Evolutionary conservation across 345 rosid genomes (phyloP).

Genomic region (Citrus sinensis): DNA sequence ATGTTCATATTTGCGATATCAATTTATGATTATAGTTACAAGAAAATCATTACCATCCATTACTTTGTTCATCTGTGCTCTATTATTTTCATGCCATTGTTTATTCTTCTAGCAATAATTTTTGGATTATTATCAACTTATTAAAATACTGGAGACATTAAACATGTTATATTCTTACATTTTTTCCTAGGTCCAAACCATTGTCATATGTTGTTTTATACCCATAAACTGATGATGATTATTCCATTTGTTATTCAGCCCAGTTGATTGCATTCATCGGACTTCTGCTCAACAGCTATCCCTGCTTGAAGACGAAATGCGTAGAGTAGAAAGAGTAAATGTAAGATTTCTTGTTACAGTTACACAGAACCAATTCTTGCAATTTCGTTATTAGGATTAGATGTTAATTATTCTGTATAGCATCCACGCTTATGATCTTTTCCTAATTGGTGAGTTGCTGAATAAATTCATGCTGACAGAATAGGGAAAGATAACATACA

Average conservation of each 20-base stretch:
- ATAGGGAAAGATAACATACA: not conserved
- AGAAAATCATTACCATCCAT: not conserved
- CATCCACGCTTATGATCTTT: not conserved
- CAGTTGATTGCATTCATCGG: slow-evolving; percentile 97
- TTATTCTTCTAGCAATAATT: not conserved
- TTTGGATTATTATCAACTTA: not conserved
- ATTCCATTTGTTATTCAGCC: slow-evolving; percentile 45
- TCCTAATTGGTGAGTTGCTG: not conserved
- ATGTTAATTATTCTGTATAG: not conserved
- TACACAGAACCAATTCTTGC: not conserved
- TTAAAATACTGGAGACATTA: not conserved
- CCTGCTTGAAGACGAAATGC: slow-evolving; percentile 96
- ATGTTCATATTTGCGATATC: not conserved
- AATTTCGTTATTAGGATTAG: not conserved
- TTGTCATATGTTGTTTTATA: not conserved
- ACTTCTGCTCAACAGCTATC: slow-evolving; percentile 90
- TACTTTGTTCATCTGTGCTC: not conserved
- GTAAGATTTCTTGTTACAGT: slow-evolving; percentile 35
- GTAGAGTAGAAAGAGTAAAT: slow-evolving; percentile 92
- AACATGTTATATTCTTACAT: not conserved
- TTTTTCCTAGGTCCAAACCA: not conserved
- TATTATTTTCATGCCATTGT: not conserved
- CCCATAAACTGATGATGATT: not conserved
- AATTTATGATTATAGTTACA: not conserved
- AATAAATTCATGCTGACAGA: not conserved